A percentile compares a stretch with the other conserved stretches of the same genome.
phyloP scores from a whole-genome alignment of 2,329 filamentous ascomycete species.

The Colletotrichum cereale region DNA sequence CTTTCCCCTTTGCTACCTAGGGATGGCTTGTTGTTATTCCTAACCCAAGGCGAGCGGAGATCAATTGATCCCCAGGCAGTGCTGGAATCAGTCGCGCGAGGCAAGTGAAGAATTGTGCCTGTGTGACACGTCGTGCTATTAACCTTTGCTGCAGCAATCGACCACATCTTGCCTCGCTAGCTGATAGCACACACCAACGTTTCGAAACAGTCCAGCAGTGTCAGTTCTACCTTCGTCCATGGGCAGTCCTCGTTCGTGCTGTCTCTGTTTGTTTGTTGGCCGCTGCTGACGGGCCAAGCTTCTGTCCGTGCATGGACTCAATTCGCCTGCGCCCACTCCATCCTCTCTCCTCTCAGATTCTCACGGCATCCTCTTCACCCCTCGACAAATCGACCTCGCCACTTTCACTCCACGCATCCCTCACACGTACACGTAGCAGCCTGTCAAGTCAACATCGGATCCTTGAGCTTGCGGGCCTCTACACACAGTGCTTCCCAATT shows the following conservation, averaged over 20 bases:
- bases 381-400: background rate
- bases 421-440: background rate
- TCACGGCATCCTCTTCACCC: background rate
- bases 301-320: background rate
- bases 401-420: background rate
- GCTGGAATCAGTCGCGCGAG: background rate
- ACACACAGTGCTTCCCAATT: background rate
- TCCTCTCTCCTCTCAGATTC: background rate
- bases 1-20: too few species aligned
- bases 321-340: background rate
- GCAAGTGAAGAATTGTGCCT: slow-evolving; percentile 20
- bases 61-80: background rate
- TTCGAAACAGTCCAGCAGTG: slow-evolving; percentile 36
- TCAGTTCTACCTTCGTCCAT: slow-evolving; percentile 5
- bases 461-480: background rate
- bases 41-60: background rate
- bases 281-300: background rate
- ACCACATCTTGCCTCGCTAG: slow-evolving; percentile 19
- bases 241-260: slow-evolving; percentile 3
- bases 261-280: background rate
- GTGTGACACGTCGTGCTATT: slow-evolving; percentile 40
- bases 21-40: background rate
- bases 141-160: slow-evolving; percentile 37
- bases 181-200: slow-evolving; percentile 26
- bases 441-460: background rate